phyloP scores from a whole-genome alignment of 225 moss, liverwort and hornwort species.

The Pleurozium schreberi region DNA sequence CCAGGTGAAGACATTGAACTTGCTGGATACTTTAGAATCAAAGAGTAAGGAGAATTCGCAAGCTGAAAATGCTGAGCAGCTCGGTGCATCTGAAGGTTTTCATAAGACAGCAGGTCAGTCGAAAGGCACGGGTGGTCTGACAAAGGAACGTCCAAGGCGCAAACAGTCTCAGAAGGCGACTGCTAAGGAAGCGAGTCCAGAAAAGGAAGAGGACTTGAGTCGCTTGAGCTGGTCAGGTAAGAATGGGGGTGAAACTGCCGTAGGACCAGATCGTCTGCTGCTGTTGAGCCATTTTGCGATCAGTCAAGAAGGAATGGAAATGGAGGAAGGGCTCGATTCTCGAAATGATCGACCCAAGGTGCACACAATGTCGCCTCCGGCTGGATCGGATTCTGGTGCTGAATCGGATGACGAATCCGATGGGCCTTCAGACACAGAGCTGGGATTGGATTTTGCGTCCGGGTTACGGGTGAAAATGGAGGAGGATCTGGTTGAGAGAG shows the following conservation, averaged over 20 bases:
- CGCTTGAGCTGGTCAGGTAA: constrained; percentile 13
- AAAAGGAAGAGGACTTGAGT: background rate
- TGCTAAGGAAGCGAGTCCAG: constrained; percentile 4
- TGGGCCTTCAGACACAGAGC: constrained; percentile 32
- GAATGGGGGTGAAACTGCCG: background rate
- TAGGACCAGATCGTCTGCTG: constrained; percentile 35
- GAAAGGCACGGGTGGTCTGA: background rate
- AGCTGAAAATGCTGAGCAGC: background rate
- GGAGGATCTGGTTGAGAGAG: constrained; percentile 20
- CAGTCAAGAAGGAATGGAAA: constrained; percentile 30
- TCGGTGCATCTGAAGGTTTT: background rate
- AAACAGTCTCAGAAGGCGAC: constrained; percentile 8
- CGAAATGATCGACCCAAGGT: constrained; percentile 13
- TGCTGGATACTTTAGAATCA: constrained; percentile 19
- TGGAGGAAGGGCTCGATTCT: constrained; percentile 8
- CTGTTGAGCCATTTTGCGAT: constrained; percentile 32
- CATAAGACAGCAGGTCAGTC: background rate
- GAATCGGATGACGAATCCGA: constrained; percentile 31
- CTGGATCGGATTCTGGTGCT: constrained; percentile 15
- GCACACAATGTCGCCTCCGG: background rate
- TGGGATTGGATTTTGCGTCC: constrained; percentile 9
- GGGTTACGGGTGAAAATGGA: constrained; percentile 29
- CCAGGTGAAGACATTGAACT: constrained; percentile 20
- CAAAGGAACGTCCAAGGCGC: constrained; percentile 22
- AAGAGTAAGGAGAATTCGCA: background rate